Evolutionary conservation across 305 asterid genomes (phyloP).

Genomic region (Fraxinus xanthoxyloides): DNA sequence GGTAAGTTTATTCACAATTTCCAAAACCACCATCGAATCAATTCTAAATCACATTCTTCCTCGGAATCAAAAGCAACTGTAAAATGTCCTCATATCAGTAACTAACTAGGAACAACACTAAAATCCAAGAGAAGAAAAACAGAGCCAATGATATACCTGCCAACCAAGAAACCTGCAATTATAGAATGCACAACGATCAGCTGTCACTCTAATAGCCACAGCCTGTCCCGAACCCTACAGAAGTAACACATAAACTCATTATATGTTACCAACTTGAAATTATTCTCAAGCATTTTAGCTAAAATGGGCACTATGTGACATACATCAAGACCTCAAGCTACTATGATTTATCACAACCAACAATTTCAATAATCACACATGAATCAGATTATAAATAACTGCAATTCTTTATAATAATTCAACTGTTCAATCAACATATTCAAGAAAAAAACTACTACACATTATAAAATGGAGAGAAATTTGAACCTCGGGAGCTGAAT

Average conservation of each 20-base stretch:
- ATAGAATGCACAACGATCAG: constrained; percentile 90
- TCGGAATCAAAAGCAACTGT: background rate
- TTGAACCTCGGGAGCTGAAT: constrained; percentile 73
- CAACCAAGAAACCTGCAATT: constrained; percentile 93
- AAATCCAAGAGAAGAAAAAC: background rate
- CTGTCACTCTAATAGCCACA: constrained; percentile 89
- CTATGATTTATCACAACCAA: background rate
- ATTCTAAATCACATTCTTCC: background rate
- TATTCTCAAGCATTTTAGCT: background rate
- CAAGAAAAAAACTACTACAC: background rate
- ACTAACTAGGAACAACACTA: background rate
- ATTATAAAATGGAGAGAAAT: background rate
- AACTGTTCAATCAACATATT: background rate
- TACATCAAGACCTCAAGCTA: background rate
- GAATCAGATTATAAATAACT: background rate
- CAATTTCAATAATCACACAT: background rate
- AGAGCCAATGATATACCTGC: constrained; percentile 54
- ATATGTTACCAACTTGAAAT: constrained; percentile 4
- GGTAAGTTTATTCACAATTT: background rate
- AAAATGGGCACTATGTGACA: background rate
- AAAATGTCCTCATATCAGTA: background rate
- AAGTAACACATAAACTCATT: constrained; percentile 4
- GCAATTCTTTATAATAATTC: background rate
- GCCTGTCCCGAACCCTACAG: constrained; percentile 93
- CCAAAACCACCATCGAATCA: background rate